A percentile compares a stretch with the other conserved stretches of the same genome.
Conservation (phyloP, 495 filamentous ascomycete species). For the Penicillium manginii region DNA sequence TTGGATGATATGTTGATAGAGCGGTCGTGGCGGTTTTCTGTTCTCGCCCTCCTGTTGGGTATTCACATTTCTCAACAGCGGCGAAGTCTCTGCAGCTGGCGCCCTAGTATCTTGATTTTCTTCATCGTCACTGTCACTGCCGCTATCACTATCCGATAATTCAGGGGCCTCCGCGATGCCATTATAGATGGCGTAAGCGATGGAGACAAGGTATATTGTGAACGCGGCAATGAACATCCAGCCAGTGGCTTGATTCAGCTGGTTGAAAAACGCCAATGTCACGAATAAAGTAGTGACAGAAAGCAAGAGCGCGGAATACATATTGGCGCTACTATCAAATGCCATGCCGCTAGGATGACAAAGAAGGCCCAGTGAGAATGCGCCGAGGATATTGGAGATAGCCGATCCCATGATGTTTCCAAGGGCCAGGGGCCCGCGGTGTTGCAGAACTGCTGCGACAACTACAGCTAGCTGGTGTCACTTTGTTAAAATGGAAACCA, state of each 20-base stretch:
- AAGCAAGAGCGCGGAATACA: conserved; percentile 49
- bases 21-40: conserved; percentile 14
- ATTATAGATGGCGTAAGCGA: conserved; percentile 48
- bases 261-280: conserved; percentile 31
- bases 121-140: conserved; percentile 20
- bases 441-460: conserved; percentile 47
- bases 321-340: conserved; percentile 52
- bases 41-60: not conserved
- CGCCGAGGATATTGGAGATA: conserved; percentile 60
- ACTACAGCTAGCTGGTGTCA: conserved; percentile 58
- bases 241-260: conserved; percentile 37
- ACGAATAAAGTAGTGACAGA: conserved; percentile 42
- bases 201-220: conserved; percentile 49
- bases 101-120: not conserved
- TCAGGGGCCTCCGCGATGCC: conserved; percentile 46
- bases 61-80: conserved; percentile 12
- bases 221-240: conserved; percentile 46
- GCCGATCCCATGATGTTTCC: conserved; percentile 60
- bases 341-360: conserved; percentile 30
- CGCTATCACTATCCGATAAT: conserved; percentile 38
- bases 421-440: conserved; percentile 52
- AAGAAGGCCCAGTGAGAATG: conserved; percentile 57
- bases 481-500: not conserved
- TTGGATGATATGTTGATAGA: conserved; percentile 43
- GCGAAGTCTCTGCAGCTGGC: conserved; percentile 24